phyloP scores from a whole-genome alignment of 225 moss, liverwort and hornwort genomes.

The Ulota crispa region DNA sequence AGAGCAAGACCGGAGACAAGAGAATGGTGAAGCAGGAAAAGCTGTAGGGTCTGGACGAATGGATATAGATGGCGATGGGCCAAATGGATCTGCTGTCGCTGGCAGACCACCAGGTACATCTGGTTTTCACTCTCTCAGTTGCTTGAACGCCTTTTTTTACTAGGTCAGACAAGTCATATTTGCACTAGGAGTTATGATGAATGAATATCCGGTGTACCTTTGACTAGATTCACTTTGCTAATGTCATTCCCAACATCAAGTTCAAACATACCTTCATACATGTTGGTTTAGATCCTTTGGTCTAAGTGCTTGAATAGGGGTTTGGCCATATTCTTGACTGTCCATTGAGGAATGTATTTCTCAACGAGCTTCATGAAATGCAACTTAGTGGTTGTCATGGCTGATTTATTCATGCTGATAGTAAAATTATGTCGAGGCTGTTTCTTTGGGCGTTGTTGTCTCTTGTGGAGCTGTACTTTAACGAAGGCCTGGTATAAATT shows the following conservation, averaged over 20 bases:
- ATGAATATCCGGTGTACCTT: too few relatives aligned
- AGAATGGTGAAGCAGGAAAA: constrained; percentile 50
- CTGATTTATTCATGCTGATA: not conserved
- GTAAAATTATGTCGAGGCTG: not conserved
- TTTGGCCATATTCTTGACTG: not conserved
- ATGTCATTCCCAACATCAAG: too few relatives aligned
- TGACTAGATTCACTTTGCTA: too few relatives aligned
- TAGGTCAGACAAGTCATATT: not conserved
- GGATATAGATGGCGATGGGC: constrained; percentile 54
- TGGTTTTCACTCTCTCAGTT: not conserved
- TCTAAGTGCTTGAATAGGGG: not conserved
- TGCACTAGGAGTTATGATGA: too few relatives aligned
- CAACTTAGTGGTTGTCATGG: not conserved
- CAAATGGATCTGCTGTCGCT: constrained; percentile 46
- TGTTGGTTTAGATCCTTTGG: not conserved
- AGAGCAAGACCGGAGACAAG: constrained; percentile 55
- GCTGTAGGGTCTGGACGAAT: constrained; percentile 46
- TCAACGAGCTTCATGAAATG: not conserved
- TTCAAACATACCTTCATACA: not conserved
- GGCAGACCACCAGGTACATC: constrained; percentile 76
- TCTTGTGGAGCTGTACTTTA: not conserved
- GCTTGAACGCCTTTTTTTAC: not conserved
- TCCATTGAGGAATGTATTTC: not conserved
- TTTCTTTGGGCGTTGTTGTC: not conserved
- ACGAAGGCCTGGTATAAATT: not conserved